Evolutionary conservation across 768 basidiomycete genomes (phyloP).

Genomic region (Termitomyces sp.): DNA sequence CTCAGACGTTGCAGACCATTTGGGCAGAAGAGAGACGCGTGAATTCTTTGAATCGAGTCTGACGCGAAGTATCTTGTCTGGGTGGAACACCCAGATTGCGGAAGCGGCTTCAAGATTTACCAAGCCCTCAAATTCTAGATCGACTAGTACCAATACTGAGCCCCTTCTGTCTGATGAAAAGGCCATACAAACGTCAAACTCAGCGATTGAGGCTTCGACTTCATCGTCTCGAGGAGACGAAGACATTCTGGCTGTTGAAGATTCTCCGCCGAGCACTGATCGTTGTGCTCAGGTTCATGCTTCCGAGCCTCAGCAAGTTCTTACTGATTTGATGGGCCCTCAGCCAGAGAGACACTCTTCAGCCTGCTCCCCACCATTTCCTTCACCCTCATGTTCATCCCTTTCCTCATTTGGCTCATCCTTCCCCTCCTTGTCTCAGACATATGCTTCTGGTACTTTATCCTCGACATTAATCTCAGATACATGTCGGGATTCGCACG

Average conservation of each 20-base stretch:
- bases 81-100: background rate
- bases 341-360: too few species aligned
- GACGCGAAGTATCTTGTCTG: background rate
- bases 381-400: too few species aligned
- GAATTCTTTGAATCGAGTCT: background rate
- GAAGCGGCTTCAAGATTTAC: background rate
- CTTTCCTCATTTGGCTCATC: too few species aligned
- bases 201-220: background rate
- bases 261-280: too few species aligned
- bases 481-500: background rate
- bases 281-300: too few species aligned
- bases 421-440: too few species aligned
- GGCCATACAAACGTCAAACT: background rate
- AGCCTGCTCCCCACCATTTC: too few species aligned
- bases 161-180: background rate
- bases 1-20: background rate
- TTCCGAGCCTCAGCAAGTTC: too few species aligned
- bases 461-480: background rate
- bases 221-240: background rate
- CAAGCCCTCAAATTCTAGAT: background rate
- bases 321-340: too few species aligned
- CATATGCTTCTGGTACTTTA: too few species aligned
- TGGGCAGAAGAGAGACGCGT: background rate
- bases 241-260: background rate
- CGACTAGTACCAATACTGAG: background rate